A percentile compares a stretch with the other conserved stretches of the same genome.
Conservation (phyloP, 192 early-diverging fungal species). For the Rhizophagus sp. region DNA sequence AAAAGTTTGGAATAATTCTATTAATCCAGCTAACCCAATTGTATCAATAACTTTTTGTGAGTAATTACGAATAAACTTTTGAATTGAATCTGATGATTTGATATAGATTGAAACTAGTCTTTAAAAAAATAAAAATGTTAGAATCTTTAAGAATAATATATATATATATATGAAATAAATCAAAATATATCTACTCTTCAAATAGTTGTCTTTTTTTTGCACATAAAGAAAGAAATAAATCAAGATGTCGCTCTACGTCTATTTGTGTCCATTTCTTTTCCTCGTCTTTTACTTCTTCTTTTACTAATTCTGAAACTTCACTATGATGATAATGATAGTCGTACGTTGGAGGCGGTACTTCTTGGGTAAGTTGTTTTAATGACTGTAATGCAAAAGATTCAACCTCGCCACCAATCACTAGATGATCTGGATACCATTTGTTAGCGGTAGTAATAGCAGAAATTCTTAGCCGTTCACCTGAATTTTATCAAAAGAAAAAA, state of each 20-base stretch:
- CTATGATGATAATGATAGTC: slow-evolving; percentile 27
- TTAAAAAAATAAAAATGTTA: neutral
- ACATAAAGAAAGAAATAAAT: slow-evolving; percentile 77
- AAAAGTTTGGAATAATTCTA: slow-evolving; percentile 61
- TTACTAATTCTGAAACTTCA: slow-evolving; percentile 5
- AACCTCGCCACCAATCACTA: slow-evolving; percentile 38
- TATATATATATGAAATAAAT: neutral
- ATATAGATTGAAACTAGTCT: slow-evolving; percentile 5
- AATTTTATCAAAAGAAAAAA: neutral
- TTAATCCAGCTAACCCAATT: slow-evolving; percentile 51
- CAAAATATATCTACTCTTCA: slow-evolving; percentile 53
- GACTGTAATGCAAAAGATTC: slow-evolving; percentile 49
- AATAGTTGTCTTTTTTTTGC: slow-evolving; percentile 72
- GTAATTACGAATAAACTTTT: slow-evolving; percentile 15
- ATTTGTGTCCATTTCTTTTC: slow-evolving; percentile 51
- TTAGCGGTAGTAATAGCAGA: slow-evolving; percentile 62
- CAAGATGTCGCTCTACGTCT: slow-evolving; percentile 67
- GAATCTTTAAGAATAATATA: neutral
- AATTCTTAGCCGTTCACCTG: slow-evolving; percentile 38
- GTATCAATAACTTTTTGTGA: slow-evolving; percentile 8
- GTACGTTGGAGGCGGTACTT: slow-evolving; percentile 15
- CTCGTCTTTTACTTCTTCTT: slow-evolving; percentile 12
- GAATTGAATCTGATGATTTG: neutral
- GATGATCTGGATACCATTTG: slow-evolving; percentile 62
- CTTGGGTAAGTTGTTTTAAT: slow-evolving; percentile 15